Base-by-base conservation (phyloP, 495 filamentous ascomycete genomes). In the Trichocladium uniseriatum region DNA sequence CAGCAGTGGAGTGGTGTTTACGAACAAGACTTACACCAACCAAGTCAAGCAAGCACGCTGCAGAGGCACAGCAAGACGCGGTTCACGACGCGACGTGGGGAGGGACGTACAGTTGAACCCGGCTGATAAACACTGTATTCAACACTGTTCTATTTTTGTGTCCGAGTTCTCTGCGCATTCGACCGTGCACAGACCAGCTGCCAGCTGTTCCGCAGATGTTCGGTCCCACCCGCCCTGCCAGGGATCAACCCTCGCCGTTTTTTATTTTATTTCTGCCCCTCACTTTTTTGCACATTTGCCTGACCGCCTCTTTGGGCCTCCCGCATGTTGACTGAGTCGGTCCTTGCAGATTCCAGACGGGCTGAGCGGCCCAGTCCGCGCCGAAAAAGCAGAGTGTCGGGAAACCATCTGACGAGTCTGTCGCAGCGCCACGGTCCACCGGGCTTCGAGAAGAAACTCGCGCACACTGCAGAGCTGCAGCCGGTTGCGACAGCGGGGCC, bases 11-110 rank as follows among this genome's bases (percentile, higher is more conserved):
- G 27, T 45, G 37, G 28, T 45, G 36, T 41, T 45, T 46, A 31
- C 21, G 22, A 20, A 35, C 42, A 29, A 29, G 43, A 46, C 49
- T 52, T 41, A 27, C 27, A 32, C 20, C 6, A 19, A 37, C 29
- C 19, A 41, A 3, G 8, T 6, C 21, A 16, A 20, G 15, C 31
- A 5, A 38, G 14, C n/a, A n/a, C n/a, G n/a, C n/a, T n/a, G 20
- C 34, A 28, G 2, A 27, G 16, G 19, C 38, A 27, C 24, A 43
- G 51, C 51, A 48, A 49, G 51, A 54, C 51, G 51, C 51, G 51
- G 21, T 49, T 40, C 24, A 38, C 16, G 45, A 49, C 35, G 45
- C 34, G 51, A 54, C 45, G 45, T 32, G 45, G 37, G 36, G 45
- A 31, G 45, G 22, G 37, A 48, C 22, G 10, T 32, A 32, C 31